phyloP scores from a whole-genome alignment of 1,139 yeast genomes.

The Pichia sp. region DNA sequence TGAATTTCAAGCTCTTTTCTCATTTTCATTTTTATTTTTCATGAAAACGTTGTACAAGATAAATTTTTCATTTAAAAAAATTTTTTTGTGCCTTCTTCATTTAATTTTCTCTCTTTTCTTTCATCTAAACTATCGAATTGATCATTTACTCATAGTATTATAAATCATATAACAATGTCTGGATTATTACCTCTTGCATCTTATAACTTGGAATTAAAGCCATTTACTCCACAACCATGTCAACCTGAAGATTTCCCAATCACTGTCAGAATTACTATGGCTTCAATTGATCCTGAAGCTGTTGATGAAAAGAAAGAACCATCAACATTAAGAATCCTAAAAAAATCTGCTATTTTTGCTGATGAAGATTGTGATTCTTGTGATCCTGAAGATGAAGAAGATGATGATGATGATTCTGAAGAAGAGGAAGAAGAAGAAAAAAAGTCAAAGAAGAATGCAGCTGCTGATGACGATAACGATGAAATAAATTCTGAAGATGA shows the following conservation, averaged over 20 bases:
- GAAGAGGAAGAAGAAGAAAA: slow-evolving; percentile 32
- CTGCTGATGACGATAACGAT: slow-evolving; percentile 38
- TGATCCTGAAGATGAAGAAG: slow-evolving; percentile 41
- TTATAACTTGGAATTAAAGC: slow-evolving; percentile 75
- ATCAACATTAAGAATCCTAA: slow-evolving; percentile 81
- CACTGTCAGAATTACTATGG: slow-evolving; percentile 86
- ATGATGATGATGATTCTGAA: slow-evolving; percentile 29
- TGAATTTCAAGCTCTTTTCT: not conserved
- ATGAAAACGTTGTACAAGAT: not conserved
- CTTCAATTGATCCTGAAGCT: slow-evolving; percentile 87
- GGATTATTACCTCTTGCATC: slow-evolving; percentile 75
- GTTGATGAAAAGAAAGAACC: slow-evolving; percentile 78
- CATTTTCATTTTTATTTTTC: not conserved
- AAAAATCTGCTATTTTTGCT: slow-evolving; percentile 52
- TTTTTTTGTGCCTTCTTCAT: not conserved
- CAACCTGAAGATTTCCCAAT: slow-evolving; percentile 81
- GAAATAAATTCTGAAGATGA: slow-evolving; percentile 43
- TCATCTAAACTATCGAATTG: not conserved
- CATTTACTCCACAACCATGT: slow-evolving; percentile 83
- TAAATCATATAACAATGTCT: slow-evolving; percentile 41
- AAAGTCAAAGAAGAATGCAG: slow-evolving; percentile 28
- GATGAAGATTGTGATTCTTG: slow-evolving; percentile 42
- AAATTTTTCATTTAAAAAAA: not conserved
- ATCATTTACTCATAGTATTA: not conserved
- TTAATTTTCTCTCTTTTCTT: not conserved